phyloP scores from a whole-genome alignment of 148 eudicot species.

The Beta vulgaris region DNA sequence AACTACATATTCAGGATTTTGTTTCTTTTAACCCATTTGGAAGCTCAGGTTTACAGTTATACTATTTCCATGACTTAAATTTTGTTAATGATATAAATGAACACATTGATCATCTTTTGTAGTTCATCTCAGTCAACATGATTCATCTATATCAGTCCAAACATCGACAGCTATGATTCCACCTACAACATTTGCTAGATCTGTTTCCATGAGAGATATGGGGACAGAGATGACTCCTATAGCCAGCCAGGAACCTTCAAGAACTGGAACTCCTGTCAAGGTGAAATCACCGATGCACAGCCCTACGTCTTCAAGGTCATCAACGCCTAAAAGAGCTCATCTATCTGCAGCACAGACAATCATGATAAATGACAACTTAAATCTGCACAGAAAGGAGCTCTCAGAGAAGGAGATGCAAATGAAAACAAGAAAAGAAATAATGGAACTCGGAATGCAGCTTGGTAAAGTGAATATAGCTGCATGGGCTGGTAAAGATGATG shows the following conservation, averaged over 20 bases:
- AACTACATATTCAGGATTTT: background rate
- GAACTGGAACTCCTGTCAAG: constrained; percentile 73
- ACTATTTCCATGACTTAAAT: background rate
- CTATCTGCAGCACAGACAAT: constrained; percentile 31
- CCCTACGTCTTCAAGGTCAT: constrained; percentile 48
- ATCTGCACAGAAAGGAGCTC: constrained; percentile 31
- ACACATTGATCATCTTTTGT: constrained; percentile 27
- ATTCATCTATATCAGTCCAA: constrained; percentile 33
- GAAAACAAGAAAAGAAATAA: constrained; percentile 63
- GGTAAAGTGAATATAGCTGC: constrained; percentile 60
- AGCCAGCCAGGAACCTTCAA: constrained; percentile 85
- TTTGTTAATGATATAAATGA: background rate
- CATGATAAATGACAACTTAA: constrained; percentile 21
- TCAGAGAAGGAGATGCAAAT: constrained; percentile 59
- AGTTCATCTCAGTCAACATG: constrained; percentile 52
- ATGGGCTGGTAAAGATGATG: constrained; percentile 59
- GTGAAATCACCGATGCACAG: constrained; percentile 66
- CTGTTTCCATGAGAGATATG: constrained; percentile 83
- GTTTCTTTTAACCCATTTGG: background rate
- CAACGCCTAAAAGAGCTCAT: constrained; percentile 48
- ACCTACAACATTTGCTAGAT: constrained; percentile 56
- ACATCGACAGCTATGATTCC: constrained; percentile 42
- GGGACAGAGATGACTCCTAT: constrained; percentile 84
- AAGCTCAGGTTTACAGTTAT: background rate
- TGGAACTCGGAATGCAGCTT: constrained; percentile 61